Base-by-base conservation (phyloP, 345 rosid species). In the Dimocarpus longan region DNA sequence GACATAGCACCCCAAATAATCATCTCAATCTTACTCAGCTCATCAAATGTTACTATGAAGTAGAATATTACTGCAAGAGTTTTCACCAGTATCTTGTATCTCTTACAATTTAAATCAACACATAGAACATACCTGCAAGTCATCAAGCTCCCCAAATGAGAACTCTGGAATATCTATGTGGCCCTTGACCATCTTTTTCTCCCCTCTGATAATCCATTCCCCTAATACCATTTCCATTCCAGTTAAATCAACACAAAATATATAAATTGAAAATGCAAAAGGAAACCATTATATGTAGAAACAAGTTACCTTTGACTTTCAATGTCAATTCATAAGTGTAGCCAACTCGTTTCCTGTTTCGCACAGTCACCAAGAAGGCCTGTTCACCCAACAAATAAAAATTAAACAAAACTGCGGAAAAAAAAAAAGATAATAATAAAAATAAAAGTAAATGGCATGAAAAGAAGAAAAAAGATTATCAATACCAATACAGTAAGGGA, bases 121-220 rank as follows among this genome's bases (percentile, higher is more conserved):
- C 26, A 59, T 1, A 6, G 71, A 46, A 66, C 73, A 50, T 85
- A 95, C 99, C 99, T 95, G 90, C 79, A 95, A 88, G 76, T 93
- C 99, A 82, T 92, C 95, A 46, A 93, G 93, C 86, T 95, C 99
- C 6, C 98, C 99, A 22, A 86, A 92, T 7, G 99, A 95, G 80
- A 95, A 93, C 85, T 95, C 99, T 0, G 91, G 85, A 66, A 95
- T 82, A 79, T 93, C 93, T 22, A 95, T 84, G 74, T 86, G 85
- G 52, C 97, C 95, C 71, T 89, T 91, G 18, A 90, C 86, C 44
- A 5, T 80, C 88, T 85, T 90, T 56, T 43, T 84, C 80, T 92
- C 93, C 81, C 91, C 99, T 81, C 82, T 77, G 64, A 86, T 80
- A 37, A 80, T 84, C 99, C 99, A 95, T 72, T 95, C 98, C 0